phyloP scores from a whole-genome alignment of 2,329 filamentous ascomycete species.

The Colletotrichum shisoi region DNA sequence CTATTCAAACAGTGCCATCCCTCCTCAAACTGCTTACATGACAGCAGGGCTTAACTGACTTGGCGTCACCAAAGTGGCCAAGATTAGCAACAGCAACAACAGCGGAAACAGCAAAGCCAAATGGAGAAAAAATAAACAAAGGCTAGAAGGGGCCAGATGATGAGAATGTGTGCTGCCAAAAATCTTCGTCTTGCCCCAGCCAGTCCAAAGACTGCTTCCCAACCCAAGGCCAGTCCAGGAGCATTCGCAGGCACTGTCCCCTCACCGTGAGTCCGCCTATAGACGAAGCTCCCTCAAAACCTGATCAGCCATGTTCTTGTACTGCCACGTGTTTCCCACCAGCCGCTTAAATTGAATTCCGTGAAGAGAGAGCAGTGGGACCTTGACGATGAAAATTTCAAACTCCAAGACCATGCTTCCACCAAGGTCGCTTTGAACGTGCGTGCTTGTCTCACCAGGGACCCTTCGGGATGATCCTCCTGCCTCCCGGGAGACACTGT shows the following conservation, averaged over 20 bases:
- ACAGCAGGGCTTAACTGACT: neutral
- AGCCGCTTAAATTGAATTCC: conserved; percentile 99
- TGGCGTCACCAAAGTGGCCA: neutral
- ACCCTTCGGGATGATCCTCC: conserved; percentile 63
- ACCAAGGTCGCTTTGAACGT: conserved; percentile 88
- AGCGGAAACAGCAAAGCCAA: neutral
- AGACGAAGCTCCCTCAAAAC: conserved; percentile 87
- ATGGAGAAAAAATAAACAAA: conserved; percentile 7
- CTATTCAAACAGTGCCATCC: conserved; percentile 14
- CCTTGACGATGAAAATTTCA: conserved; percentile 97
- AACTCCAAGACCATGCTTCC: conserved; percentile 86
- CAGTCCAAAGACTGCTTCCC: neutral
- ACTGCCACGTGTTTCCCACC: conserved; percentile 95
- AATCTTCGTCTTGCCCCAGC: neutral
- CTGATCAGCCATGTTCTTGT: conserved; percentile 97
- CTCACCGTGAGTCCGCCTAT: conserved; percentile 51
- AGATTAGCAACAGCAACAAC: neutral
- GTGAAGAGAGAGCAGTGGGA: conserved; percentile 88
- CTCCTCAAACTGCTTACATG: conserved; percentile 11
- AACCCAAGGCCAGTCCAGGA: neutral
- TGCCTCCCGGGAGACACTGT: conserved; percentile 68
- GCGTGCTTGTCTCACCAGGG: conserved; percentile 87
- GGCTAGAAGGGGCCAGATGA: conserved; percentile 3
- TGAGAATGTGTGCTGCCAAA: conserved; percentile 11
- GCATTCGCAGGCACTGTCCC: neutral